phyloP scores from a whole-genome alignment of 371 early-diverging fungal genomes.

The Chytridiales sp. region DNA sequence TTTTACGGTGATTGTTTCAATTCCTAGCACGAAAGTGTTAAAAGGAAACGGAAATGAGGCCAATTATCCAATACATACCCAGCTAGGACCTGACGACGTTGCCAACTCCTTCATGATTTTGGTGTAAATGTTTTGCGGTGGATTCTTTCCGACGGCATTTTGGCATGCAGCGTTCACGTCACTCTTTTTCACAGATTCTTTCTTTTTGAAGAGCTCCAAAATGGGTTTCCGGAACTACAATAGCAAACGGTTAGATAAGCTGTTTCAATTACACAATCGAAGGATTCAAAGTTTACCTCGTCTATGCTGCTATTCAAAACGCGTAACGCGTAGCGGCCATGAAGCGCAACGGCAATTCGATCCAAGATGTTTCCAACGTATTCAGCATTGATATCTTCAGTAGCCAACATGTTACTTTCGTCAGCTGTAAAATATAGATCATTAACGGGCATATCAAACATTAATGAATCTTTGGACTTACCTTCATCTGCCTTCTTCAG shows the following conservation, averaged over 20 bases:
- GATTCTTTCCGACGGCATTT: slow-evolving; percentile 22
- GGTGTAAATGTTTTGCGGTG: slow-evolving; percentile 24
- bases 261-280: neutral
- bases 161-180: slow-evolving; percentile 31
- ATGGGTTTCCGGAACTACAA: slow-evolving; percentile 31
- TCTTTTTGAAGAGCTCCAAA: slow-evolving; percentile 26
- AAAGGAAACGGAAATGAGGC: too few relatives aligned
- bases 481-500: slow-evolving; percentile 16
- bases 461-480: neutral
- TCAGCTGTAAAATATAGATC: neutral
- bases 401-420: slow-evolving; percentile 16
- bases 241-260: neutral
- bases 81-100: slow-evolving; percentile 22
- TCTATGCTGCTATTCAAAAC: neutral
- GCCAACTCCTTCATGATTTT: slow-evolving; percentile 43
- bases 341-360: slow-evolving; percentile 14
- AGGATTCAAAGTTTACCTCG: too few relatives aligned
- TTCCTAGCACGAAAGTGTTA: too few relatives aligned
- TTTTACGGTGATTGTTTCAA: too few relatives aligned
- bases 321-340: slow-evolving; percentile 21
- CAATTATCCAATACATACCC: too few relatives aligned
- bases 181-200: slow-evolving; percentile 26
- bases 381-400: slow-evolving; percentile 8
- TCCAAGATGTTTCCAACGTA: slow-evolving; percentile 13
- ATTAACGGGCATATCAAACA: too few relatives aligned